A percentile compares a stretch with the other conserved stretches of the same genome.
Evolutionary conservation across 768 basidiomycete species (phyloP).

Genomic region (Cubamyces lactineus): DNA sequence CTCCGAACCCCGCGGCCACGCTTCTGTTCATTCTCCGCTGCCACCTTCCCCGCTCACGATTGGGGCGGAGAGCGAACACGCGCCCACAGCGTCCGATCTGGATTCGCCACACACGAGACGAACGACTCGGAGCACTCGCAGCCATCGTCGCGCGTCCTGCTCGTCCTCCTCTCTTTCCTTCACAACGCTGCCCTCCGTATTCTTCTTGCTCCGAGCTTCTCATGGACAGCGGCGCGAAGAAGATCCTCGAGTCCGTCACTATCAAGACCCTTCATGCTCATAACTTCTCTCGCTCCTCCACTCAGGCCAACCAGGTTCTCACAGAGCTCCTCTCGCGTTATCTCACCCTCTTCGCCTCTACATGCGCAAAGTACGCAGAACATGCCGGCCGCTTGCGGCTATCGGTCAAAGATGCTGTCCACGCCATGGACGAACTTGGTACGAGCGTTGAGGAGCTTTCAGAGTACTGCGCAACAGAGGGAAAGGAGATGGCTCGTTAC

Average conservation of each 20-base stretch:
- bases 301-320: conserved; percentile 69
- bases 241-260: conserved; percentile 67
- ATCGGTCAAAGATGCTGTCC: conserved; percentile 60
- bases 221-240: conserved; percentile 60
- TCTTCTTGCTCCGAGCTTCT: neutral
- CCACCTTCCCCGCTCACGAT: neutral
- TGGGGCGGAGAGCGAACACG: conserved; percentile 11
- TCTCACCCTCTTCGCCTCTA: conserved; percentile 62
- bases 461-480: conserved; percentile 70
- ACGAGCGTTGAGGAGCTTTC: conserved; percentile 68
- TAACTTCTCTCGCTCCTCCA: conserved; percentile 74
- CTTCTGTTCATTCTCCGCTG: neutral
- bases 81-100: conserved; percentile 4
- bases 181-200: neutral
- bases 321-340: conserved; percentile 81
- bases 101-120: conserved; percentile 4
- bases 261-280: conserved; percentile 77
- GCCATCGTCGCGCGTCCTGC: conserved; percentile 2
- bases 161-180: neutral
- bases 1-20: neutral
- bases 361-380: conserved; percentile 73
- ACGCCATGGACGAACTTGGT: conserved; percentile 76
- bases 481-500: conserved; percentile 68
- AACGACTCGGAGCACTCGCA: neutral
- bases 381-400: conserved; percentile 70